phyloP scores from a whole-genome alignment of 768 basidiomycete genomes.

The Hericium coralloides region DNA sequence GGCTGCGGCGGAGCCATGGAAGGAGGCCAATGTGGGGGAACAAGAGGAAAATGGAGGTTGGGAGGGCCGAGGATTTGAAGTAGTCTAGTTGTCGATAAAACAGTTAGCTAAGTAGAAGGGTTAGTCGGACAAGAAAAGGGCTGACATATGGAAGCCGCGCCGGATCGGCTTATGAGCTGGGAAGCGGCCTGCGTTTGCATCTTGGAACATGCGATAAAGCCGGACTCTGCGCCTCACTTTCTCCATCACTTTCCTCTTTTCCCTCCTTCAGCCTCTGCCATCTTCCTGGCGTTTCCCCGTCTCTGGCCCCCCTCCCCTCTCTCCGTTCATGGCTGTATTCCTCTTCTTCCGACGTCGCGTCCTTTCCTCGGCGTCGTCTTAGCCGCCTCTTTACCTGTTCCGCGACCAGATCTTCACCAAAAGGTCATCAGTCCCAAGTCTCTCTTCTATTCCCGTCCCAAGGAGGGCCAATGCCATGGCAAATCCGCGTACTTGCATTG shows the following conservation, averaged over 20 bases:
- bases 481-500: constrained; percentile 92
- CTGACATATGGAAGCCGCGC: background rate
- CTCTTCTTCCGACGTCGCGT: constrained; percentile 64
- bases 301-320: no score
- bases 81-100: background rate
- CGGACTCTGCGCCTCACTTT: background rate
- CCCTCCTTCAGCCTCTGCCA: constrained; percentile 4
- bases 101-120: background rate
- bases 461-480: constrained; percentile 48
- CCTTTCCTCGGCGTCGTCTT: constrained; percentile 66
- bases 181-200: background rate
- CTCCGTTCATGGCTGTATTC: constrained; percentile 43
- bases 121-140: no score
- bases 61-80: constrained; percentile 6
- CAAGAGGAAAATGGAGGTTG: constrained; percentile 10
- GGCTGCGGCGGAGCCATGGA: constrained; percentile 27
- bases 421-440: constrained; percentile 54
- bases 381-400: constrained; percentile 75
- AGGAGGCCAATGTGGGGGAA: constrained; percentile 42
- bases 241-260: background rate
- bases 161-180: background rate
- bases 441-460: constrained; percentile 30
- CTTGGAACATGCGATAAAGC: no score
- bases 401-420: constrained; percentile 69
- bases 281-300: constrained; percentile 6